These are phyloP conservation scores for Datisca glomerata DNA, from an alignment of 306 rosid genomes.

Conservation along the genomic window DNA sequence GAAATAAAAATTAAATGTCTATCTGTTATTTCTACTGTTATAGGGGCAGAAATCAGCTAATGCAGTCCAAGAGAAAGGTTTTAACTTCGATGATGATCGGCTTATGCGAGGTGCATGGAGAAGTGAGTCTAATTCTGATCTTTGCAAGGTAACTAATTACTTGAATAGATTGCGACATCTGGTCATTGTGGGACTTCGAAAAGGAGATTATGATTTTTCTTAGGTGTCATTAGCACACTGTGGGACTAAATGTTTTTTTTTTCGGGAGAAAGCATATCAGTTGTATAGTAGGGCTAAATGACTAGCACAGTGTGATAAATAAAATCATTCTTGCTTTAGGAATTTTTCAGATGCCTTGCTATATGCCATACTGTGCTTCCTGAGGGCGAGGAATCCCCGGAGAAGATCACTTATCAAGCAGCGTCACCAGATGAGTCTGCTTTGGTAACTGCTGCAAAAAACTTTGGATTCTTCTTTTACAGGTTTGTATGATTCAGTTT, in stretches of 20 bases:
- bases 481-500: slow-evolving; percentile 37
- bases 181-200: no score
- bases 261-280: no score
- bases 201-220: no score
- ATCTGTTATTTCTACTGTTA: not conserved
- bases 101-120: slow-evolving; percentile 97
- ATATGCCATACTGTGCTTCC: slow-evolving; percentile 93
- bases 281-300: no score
- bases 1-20: no score
- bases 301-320: no score
- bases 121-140: slow-evolving; percentile 86
- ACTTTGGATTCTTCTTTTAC: slow-evolving; percentile 97
- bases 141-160: slow-evolving; percentile 49
- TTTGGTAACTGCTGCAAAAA: slow-evolving; percentile 65
- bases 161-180: no score
- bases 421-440: slow-evolving; percentile 94
- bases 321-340: slow-evolving; percentile 24
- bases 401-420: slow-evolving; percentile 78
- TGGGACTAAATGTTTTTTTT: no score
- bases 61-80: slow-evolving; percentile 66
- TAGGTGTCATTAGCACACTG: no score
- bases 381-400: slow-evolving; percentile 82
- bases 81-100: slow-evolving; percentile 79
- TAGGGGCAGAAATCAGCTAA: slow-evolving; percentile 46
- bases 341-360: slow-evolving; percentile 69